Base-by-base conservation (phyloP, 78 protist genomes). In the Dictyostelium citrinum region DNA sequence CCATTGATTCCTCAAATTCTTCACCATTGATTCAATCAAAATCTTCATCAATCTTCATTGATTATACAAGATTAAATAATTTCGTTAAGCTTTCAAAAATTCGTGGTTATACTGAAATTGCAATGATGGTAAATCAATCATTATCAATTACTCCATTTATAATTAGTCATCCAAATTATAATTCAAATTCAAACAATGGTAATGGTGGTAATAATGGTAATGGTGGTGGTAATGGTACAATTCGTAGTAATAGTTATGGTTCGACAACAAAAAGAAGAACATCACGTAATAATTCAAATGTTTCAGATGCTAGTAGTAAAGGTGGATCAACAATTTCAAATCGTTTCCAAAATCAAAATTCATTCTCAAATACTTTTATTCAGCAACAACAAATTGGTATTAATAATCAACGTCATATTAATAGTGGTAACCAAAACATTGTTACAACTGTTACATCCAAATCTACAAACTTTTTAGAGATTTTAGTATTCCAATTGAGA, bases 401-500 rank as follows among this genome's bases (percentile, higher is more conserved):
- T 33, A 37, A 35, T 17, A 37, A 71, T 71, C 79, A 71, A 71
- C 79, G 37, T 27, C n/a, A n/a, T 35, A 71, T 35, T 6, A 71
- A 29, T 14, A 43, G 8, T n/a, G n/a, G 20, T 29, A 68, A 31
- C 51, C 70, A 33, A 83, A 83, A 68, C 5, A 68, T 37, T 51
- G 76, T 39, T 24, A 68, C 60, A 51, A 71, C 41, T 5, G 49
- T 45, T 76, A 83, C 71, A 75, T 55, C 46, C 2, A 35, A 78
- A 43, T 24, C 35, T 3, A 88, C 74, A 12, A 78, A 58, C 2
- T 88, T 67, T 33, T 51, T 88, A 17, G 93, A 88, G 81, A 88
- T 88, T 33, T 68, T 88, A 14, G 93, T 88, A 22, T 88, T 88
- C 81, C 93, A 88, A 75, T 20, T 88, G 4, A 31, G 93, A 43